Evolutionary conservation across 2,329 filamentous ascomycete genomes (phyloP).

Genomic region (Diaporthe eres): DNA sequence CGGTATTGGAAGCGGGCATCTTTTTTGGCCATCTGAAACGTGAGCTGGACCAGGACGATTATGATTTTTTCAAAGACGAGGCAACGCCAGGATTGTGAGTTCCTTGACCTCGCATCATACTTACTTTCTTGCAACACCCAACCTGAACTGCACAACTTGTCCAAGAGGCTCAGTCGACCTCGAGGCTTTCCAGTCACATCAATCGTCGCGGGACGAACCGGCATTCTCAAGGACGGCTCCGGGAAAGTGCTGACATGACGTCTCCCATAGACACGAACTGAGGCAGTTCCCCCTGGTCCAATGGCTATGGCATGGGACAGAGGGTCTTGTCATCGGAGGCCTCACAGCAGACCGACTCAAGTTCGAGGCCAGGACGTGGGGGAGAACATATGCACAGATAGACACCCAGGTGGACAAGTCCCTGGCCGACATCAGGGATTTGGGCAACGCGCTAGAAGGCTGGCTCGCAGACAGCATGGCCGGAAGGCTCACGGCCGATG

Average conservation of each 20-base stretch:
- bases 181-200: neutral
- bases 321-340: neutral
- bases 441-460: neutral
- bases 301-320: neutral
- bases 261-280: neutral
- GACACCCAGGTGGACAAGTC: neutral
- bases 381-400: neutral
- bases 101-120: no score
- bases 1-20: rapidly evolving
- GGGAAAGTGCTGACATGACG: neutral
- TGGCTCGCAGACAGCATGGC: neutral
- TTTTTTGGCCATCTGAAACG: rapidly evolving
- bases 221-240: no score
- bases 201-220: neutral
- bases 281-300: neutral
- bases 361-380: neutral
- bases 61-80: rapidly evolving
- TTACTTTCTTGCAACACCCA: neutral
- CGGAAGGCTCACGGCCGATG: neutral
- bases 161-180: neutral
- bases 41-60: neutral
- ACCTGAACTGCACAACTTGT: neutral
- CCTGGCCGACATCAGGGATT: neutral
- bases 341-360: neutral
- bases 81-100: neutral